Conservation (phyloP, 257 asterid genomes). For the Solanum habrochaites region DNA sequence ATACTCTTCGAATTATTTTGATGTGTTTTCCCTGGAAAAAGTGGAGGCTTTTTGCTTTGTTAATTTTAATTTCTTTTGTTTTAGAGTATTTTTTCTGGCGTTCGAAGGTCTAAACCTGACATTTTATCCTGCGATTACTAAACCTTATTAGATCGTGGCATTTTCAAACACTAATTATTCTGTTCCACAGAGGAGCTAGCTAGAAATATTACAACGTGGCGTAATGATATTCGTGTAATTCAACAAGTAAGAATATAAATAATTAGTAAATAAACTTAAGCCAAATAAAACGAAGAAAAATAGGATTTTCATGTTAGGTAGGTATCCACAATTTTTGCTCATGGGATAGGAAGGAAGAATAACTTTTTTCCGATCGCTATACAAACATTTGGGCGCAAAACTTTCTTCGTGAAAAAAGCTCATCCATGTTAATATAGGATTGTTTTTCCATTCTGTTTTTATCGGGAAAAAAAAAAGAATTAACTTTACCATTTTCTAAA, state of each 20-base stretch:
- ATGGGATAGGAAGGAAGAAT: neutral
- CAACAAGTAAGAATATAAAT: no score
- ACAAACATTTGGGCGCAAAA: neutral
- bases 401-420: neutral
- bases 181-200: no score
- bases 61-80: neutral
- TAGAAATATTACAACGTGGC: neutral
- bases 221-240: neutral
- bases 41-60: neutral
- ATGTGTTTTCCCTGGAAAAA: neutral
- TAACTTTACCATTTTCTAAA: no score
- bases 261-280: no score
- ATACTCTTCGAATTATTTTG: neutral
- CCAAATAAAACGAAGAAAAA: no score
- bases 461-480: no score
- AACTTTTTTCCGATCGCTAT: neutral
- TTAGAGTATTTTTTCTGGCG: neutral
- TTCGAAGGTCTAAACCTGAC: neutral
- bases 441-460: neutral
- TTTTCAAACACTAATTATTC: neutral
- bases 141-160: neutral
- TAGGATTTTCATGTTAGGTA: neutral
- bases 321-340: neutral
- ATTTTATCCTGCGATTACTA: neutral
- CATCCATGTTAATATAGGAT: neutral